Evolutionary conservation across 176 grass and related monocot species (phyloP), one percentile per base, ranked within the genome.

Genomic region (Bolboschoenus planiculmis): DNA sequence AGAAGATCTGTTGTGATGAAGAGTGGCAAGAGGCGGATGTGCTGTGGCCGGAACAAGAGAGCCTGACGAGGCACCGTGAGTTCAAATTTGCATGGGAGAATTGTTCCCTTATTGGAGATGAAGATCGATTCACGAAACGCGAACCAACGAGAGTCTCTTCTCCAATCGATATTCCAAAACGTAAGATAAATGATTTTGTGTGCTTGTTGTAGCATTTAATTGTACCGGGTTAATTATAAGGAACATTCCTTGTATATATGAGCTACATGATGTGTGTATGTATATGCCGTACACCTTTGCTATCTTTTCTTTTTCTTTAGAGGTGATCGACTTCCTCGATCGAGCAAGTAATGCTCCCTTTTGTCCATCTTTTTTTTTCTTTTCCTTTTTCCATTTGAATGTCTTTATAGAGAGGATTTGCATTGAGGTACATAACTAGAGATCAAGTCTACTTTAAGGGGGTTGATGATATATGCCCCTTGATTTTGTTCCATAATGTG

Each of bases 11-110:
- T 18, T 20, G 79, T 21, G 80, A 82, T 21, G 80, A 63, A 7
- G 80, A 62, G 13, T 82, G 80, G 80, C 80, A 64, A 65, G 80
- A 82, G 3, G 80, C 80, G 0, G 80, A 82, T 34, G 56, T 82
- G 60, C 42, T 82, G 37, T 82, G 56, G 56, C 80, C 80, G 1
- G 54, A 82, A 7, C 10, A 65, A 43, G 56, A 65, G 23, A 82
- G 80, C 43, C 8, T 65, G 50, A 53, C 50, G 5, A 82, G 50
- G n/a, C 14, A 65, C 56, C 58, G 8, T 31, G 57, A 16, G 18
- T 64, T 27, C 20, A 29, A 82, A 9, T 33, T 82, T 80, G 5
- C 4, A 4, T 11, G 10, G 56, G 78, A 42, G 31, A 82, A 43
- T 29, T 62, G 35, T 65, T 59, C 31, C 3, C 1, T 5, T n/a